Evolutionary conservation across 2,329 filamentous ascomycete species (phyloP), one percentile per base, ranked within the genome.

Genomic region (Epichloe glyceriae): DNA sequence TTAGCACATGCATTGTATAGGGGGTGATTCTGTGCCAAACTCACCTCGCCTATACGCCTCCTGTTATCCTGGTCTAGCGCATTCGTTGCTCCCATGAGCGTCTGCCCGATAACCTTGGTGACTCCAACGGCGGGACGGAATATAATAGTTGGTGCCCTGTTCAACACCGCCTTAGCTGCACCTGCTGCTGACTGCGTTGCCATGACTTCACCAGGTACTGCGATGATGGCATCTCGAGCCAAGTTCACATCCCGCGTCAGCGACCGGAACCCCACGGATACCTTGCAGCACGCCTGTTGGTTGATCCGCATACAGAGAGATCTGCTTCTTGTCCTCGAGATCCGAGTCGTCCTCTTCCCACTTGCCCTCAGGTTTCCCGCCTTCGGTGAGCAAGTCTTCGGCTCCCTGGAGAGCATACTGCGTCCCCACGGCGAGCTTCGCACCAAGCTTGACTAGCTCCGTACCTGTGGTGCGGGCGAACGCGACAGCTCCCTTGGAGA

Each of bases 391-490:
- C 54, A 96, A 75, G 17, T 80, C 86, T 66, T 98, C 94, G 0
- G 90, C 89, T 17, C 86, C 86, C 62, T 95, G 86, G 1, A 98
- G 78, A 15, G 90, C 82, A n/a, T 86, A 93, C 61, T 97, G 93
- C 3, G 94, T 95, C 35, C 93, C 93, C 47, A 97, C 87, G 0
- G 91, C 91, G 47, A 97, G 74, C 67, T 96, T 97, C 44, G 93
- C 93, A 12, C 93, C 91, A 0, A 98, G 74, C 60, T 93, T 93
- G 55, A 95, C 86, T n/a, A 97, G 76, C 63, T 96, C 93, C 0
- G 86, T 94, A 3, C 90, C 90, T 0, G 93, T 98, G 1, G 89
- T 96, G 61, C 86, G 90, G 37, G 88, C 90, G 67, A 98, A 98
- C 2, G 88, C 85, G 8, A 84, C 73, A 0, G 90, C 89, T 2